Conservation (phyloP, 768 basidiomycete genomes). For the Leccinum olivaceopallidum region DNA sequence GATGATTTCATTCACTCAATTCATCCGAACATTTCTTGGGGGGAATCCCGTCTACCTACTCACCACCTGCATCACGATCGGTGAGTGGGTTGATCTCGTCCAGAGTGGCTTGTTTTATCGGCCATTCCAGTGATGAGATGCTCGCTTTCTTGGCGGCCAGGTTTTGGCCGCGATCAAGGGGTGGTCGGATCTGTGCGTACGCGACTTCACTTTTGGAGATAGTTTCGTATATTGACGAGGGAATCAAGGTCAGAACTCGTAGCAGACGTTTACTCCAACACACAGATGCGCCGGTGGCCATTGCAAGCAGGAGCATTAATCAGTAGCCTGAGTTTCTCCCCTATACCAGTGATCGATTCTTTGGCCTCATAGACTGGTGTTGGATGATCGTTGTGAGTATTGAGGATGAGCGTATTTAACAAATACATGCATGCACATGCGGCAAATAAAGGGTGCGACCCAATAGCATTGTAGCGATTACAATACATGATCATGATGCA, state of each 20-base stretch:
- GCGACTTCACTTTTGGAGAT: neutral
- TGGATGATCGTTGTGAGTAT: no score
- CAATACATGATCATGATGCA: neutral
- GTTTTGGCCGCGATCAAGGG: neutral
- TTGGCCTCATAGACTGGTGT: neutral
- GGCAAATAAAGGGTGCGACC: no score
- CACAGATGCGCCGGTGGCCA: neutral
- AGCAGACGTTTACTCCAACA: neutral
- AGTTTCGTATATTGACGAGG: neutral
- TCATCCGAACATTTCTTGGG: neutral
- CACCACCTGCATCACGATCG: neutral
- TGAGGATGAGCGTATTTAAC: no score
- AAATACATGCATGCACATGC: no score
- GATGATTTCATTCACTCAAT: constrained; percentile 4
- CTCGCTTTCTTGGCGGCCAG: constrained; percentile 2
- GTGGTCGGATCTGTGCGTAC: neutral
- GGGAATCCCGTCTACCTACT: neutral
- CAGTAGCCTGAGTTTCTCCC: neutral
- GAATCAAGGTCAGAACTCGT: neutral
- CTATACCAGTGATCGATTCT: no score
- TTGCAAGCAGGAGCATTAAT: neutral
- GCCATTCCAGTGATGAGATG: neutral
- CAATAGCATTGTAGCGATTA: neutral
- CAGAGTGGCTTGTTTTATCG: neutral
- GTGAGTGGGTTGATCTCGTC: neutral